These are phyloP conservation scores for Sclerotiophoma versabilis DNA, from an alignment of 2,329 filamentous ascomycete genomes.

Conservation along the genomic window DNA sequence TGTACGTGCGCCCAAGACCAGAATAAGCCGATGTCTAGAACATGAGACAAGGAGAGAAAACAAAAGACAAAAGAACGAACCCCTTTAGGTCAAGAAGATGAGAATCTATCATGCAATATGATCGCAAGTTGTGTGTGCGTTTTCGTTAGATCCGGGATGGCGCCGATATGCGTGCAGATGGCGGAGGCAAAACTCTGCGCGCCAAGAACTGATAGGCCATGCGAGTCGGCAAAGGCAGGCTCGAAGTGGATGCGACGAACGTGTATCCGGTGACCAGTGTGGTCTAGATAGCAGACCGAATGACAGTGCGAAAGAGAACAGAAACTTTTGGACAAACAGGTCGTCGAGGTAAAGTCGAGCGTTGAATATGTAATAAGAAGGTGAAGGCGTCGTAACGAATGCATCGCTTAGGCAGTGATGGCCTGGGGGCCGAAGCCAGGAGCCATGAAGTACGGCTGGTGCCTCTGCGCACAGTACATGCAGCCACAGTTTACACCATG, in stretches of 20 bases:
- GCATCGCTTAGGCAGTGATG: conserved; percentile 39
- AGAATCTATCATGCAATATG: conserved; percentile 52
- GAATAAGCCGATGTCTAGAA: conserved; percentile 44
- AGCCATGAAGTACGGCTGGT: conserved; percentile 50
- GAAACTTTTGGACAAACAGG: conserved; percentile 44
- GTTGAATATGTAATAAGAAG: conserved; percentile 37
- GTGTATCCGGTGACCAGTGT: conserved; percentile 27
- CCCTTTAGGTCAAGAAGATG: conserved; percentile 14
- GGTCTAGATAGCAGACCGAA: conserved; percentile 18
- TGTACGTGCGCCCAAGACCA: conserved; percentile 40
- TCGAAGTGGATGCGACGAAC: conserved; percentile 29
- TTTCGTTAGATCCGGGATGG: conserved; percentile 48
- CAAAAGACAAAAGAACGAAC: conserved; percentile 24
- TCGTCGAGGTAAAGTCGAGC: conserved; percentile 34
- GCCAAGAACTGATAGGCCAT: conserved; percentile 20
- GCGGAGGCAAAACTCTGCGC: conserved; percentile 39
- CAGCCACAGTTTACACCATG: conserved; percentile 49
- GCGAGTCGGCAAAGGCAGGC: conserved; percentile 27
- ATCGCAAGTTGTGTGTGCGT: conserved; percentile 42
- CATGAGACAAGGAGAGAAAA: conserved; percentile 37
- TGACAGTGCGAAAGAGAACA: conserved; percentile 29
- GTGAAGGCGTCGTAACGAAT: neutral
- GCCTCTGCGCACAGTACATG: conserved; percentile 48
- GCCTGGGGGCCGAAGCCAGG: conserved; percentile 49
- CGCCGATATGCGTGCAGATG: conserved; percentile 48